Base-by-base conservation (phyloP, 225 moss, liverwort and hornwort genomes). In the Straminergon stramineum region DNA sequence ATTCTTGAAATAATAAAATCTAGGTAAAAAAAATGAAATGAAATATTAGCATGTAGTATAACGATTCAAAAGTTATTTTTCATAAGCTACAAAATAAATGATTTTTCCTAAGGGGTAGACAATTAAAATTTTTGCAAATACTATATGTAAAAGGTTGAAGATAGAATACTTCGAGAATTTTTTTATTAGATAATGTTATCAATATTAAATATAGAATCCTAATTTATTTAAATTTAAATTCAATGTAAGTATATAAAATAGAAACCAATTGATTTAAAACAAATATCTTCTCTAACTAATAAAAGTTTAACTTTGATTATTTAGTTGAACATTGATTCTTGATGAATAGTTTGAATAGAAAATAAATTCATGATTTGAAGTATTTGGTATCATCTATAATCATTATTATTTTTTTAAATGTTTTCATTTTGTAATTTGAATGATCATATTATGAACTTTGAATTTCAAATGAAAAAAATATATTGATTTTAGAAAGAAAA, bases 201-300 rank as follows among this genome's bases (percentile, higher is more conserved):
- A 11, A 27, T 57, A 17, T 35, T 11, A 79, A n/a, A 17, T 27
- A 57, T 17, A 79, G 0, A 16, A n/a, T 27, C 11, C 17, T 17
- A 57, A 1, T 57, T 16, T 24, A 37, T 22, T 53, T 8, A 35
- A 55, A 55, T 11, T 16, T 1, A 57, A 79, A 26, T 26, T 17
- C 26, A 57, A 27, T n/a, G 1, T 17, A n/a, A 17, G 27, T n/a
- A 57, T 0, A 0, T 57, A 27, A n/a, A 26, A 27, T 11, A n/a
- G 11, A n/a, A 57, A 6, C 4, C 9, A 57, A 11, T 26, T 15
- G 15, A n/a, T 57, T 56, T 79, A 10, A 57, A 57, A 79, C 2
- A 9, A 52, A n/a, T 79, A 41, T 30, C 39, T 81, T 58, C 4
- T 30, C 11, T 19, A 8, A 17, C 9, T 20, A 39, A 27, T 41